Evolutionary conservation across 768 basidiomycete species (phyloP).

Genomic region (Panellus pusillus): DNA sequence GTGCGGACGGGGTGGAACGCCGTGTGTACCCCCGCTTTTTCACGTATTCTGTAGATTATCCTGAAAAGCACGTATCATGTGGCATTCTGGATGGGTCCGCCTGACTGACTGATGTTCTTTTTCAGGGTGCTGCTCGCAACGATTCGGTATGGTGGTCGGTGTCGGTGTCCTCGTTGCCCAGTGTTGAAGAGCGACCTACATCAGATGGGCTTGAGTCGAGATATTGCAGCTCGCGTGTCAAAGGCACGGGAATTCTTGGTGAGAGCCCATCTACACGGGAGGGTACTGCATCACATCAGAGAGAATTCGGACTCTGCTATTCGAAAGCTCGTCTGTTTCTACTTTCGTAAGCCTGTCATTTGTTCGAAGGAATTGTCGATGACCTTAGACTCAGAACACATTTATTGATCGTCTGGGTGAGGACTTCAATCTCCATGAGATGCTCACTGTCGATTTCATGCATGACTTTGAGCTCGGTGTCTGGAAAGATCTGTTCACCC

Average conservation of each 20-base stretch:
- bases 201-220: slow-evolving; percentile 10
- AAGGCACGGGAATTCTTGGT: not conserved
- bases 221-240: not conserved
- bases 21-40: slow-evolving; percentile 26
- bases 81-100: too few relatives aligned
- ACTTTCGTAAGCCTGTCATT: too few relatives aligned
- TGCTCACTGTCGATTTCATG: slow-evolving; percentile 35
- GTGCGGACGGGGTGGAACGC: slow-evolving; percentile 23
- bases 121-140: slow-evolving; percentile 20
- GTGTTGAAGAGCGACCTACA: too few relatives aligned
- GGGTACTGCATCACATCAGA: too few relatives aligned
- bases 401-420: slow-evolving; percentile 27
- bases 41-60: slow-evolving; percentile 29
- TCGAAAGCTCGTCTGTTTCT: slow-evolving; percentile 9
- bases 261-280: not conserved
- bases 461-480: slow-evolving; percentile 40
- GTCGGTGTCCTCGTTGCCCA: slow-evolving; percentile 28
- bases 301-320: too few relatives aligned
- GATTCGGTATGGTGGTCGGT: slow-evolving; percentile 20
- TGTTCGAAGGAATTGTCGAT: too few relatives aligned
- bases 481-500: slow-evolving; percentile 37
- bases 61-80: too few relatives aligned
- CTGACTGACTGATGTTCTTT: too few relatives aligned
- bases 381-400: too few relatives aligned
- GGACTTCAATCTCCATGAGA: slow-evolving; percentile 27